Conservation (phyloP, 2,329 filamentous ascomycete genomes). For the Stachybotrys elegans region DNA sequence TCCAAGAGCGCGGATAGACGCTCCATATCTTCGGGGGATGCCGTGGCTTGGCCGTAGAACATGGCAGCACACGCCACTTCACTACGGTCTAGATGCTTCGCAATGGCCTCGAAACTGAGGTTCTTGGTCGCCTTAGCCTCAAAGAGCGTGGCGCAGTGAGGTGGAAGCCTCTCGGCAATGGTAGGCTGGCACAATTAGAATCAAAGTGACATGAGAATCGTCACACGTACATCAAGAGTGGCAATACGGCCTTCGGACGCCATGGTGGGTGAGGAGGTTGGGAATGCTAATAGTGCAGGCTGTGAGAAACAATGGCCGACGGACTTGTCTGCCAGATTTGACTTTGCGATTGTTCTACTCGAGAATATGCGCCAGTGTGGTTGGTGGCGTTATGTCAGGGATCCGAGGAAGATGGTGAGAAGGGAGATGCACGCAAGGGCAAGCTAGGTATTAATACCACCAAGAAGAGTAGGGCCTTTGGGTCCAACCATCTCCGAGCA, state of each 20-base stretch:
- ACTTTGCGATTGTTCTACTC: no score
- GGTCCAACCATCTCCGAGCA: no score
- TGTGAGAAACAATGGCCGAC: no score
- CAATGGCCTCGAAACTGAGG: slow-evolving; percentile 77
- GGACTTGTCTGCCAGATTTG: no score
- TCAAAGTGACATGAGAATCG: slow-evolving; percentile 3
- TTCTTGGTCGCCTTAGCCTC: slow-evolving; percentile 71
- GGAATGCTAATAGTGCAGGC: no score
- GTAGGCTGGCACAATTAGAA: slow-evolving; percentile 45
- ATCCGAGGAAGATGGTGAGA: no score
- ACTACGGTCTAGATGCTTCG: slow-evolving; percentile 65
- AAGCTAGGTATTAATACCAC: no score
- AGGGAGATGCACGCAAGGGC: no score
- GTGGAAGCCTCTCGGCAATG: slow-evolving; percentile 63
- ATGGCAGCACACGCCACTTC: slow-evolving; percentile 83
- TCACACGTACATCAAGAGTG: slow-evolving; percentile 31
- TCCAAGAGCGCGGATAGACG: slow-evolving; percentile 63
- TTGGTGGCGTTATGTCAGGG: no score
- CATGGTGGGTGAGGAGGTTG: no score
- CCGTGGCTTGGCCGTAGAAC: slow-evolving; percentile 83
- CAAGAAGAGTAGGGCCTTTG: no score
- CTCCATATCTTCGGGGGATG: slow-evolving; percentile 61
- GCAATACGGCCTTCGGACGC: slow-evolving; percentile 12
- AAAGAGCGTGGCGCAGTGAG: slow-evolving; percentile 62
- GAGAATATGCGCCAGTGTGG: no score